Evolutionary conservation across 371 early-diverging fungal species (phyloP), one percentile per base, ranked within the genome.

Genomic region (Mucor mucedo): DNA sequence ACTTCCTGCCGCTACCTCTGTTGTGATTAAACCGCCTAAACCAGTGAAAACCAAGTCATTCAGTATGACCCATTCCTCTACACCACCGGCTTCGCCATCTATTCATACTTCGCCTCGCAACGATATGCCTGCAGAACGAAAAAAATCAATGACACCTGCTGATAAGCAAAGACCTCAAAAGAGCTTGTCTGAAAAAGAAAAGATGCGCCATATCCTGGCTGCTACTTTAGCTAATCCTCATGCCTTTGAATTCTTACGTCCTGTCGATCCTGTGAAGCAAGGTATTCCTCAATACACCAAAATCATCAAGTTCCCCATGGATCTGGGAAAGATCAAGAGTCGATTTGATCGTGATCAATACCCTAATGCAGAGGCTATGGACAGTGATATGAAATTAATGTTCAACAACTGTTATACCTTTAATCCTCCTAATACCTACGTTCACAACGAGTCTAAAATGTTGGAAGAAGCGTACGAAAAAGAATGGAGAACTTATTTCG

Each of bases 301-400:
- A 6, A 83, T 94, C 10, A 91, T 99, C 81, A 97, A 94, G 67
- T 57, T 85, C 2, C 99, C 99, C 0, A 99, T 99, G 98, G 99
- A 99, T 70, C 79, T 99, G 4, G 90, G 93, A 0, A 99, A 98
- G 0, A 89, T 99, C 45, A 89, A 91, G 63, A 78, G 82, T 47
- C 95, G 96, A 71, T 42, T 86, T 21, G 68, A 64, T 32, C 71
- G 61, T 0, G 65, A 75, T 14, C 70, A 76, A 39, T 87, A 87
- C 58, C 49, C 47, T 5, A 72, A 67, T 47, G 70, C 78, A 6
- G 63, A 74, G 5, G 76, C 82, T 38, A 79, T 86, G 59, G 74
- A 84, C 40, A 62, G 62, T 2, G 86, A 86, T 56, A 72, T 83
- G 28, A 72, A 70, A 1, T 67, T 86, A 11, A 78, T 86, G 61